phyloP scores from a whole-genome alignment of 441 rosid genomes.

The Melastoma candidum region DNA sequence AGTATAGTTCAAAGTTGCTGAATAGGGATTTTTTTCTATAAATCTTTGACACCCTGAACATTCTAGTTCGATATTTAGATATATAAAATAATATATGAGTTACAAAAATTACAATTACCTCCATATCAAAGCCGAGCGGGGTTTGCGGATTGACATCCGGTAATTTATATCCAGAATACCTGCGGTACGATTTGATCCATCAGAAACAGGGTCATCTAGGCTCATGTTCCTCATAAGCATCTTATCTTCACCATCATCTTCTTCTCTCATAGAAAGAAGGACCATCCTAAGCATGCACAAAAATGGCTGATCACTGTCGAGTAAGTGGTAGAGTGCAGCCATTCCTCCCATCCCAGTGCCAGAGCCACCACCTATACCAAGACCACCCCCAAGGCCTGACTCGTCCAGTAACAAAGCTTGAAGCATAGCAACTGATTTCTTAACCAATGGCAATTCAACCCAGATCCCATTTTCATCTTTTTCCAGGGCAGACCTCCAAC shows the following conservation, averaged over 20 bases:
- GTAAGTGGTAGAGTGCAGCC: conserved; percentile 88
- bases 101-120: conserved; percentile 41
- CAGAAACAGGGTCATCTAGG: conserved; percentile 39
- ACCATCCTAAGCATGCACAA: conserved; percentile 99
- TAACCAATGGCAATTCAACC: conserved; percentile 93
- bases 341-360: conserved; percentile 99
- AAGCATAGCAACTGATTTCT: conserved; percentile 96
- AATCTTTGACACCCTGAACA: too few species aligned
- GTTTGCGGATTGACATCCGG: conserved; percentile 53
- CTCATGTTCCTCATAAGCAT: conserved; percentile 63
- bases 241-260: conserved; percentile 77
- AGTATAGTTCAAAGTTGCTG: too few species aligned
- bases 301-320: conserved; percentile 99
- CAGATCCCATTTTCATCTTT: conserved; percentile 93
- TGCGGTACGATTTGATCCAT: conserved; percentile 35
- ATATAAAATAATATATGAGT: too few species aligned
- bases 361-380: conserved; percentile 99
- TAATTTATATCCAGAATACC: conserved; percentile 48
- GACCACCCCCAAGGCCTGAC: conserved; percentile 99
- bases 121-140: conserved; percentile 90
- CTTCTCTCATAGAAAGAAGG: conserved; percentile 98
- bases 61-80: too few species aligned
- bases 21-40: too few species aligned
- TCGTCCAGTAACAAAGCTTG: conserved; percentile 94
- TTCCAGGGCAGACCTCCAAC: conserved; percentile 84